Evolutionary conservation across 2,329 filamentous ascomycete genomes (phyloP), one percentile per base, ranked within the genome.

Genomic region (Colletotrichum somersetense): DNA sequence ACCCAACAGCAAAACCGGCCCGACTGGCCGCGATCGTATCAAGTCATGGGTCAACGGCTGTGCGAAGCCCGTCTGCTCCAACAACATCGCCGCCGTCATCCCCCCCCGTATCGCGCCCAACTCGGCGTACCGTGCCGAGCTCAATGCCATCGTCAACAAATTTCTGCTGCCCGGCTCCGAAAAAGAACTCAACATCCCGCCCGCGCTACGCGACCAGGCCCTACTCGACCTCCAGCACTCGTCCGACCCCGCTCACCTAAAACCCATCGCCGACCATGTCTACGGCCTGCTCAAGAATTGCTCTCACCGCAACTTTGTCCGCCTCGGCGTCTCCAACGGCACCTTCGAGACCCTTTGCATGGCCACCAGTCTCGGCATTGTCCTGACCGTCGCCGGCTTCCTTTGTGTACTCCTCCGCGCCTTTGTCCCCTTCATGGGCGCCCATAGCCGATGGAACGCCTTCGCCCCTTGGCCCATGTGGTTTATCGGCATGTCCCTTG

Each of bases 311-410:
- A 83, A 85, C 77, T 86, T 89, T 74, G 80, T 88, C 57, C 85
- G 87, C 50, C 81, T 89, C 8, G 88, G 87, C 71, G 84, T 88
- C 44, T 86, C 83, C 75, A 88, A 86, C 75, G 85, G 85, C 48
- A 86, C 85, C 3, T 83, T 85, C 64, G 85, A 86, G 77, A 86
- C 85, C 2, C 74, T 86, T 14, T 86, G 85, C 77, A 81, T 85
- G 40, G 84, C 84, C 1, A 86, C 84, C 1, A 75, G 79, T 1
- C 77, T 85, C 10, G 85, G 85, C 8, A 82, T 85, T 42, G 77
- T 77, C n/a, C 78, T 83, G 33, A 83, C 83, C 5, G 4, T 80
- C 14, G 78, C 76, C 30, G 85, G 83, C 12, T 81, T 85, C 71
- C 73, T 86, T 5, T 77, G 79, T 38, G 79, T 84, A 48, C 72